Evolutionary conservation across 345 rosid genomes (phyloP), one percentile per base, ranked within the genome.

Genomic region (Tarenaya hassleriana): DNA sequence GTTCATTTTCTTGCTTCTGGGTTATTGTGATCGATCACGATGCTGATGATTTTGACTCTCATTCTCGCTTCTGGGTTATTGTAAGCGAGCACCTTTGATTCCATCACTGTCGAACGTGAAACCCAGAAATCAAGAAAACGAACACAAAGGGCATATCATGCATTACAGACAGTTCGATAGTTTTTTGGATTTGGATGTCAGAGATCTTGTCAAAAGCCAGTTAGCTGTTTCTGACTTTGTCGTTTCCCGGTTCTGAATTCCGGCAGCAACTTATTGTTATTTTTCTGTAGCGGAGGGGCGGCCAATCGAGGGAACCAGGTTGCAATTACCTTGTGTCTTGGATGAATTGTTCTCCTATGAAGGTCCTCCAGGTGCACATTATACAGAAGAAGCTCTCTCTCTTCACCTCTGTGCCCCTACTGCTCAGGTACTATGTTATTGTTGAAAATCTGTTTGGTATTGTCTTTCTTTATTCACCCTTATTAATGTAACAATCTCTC

Each of bases 371-470:
- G 88, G 94, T 53, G 83, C 78, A 34, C 50, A 65, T 52, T 81
- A 67, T 66, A 68, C 70, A 11, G 60, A 50, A 38, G 71, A 78
- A 56, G 59, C 55, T 29, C 69, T 79, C 16, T 71, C 76, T 8
- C 74, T 84, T 34, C 50, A 73, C 67, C 83, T 75, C 10, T 81
- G 86, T 83, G 84, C 88, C 42, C 86, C 86, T 1, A 81, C 94
- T 44, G 80, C 94, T 50, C 88, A 77, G 59, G 88, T 78, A 68
- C n/a, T n/a, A n/a, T n/a, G n/a, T n/a, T n/a, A n/a, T n/a, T n/a
- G n/a, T n/a, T n/a, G n/a, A n/a, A n/a, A n/a, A n/a, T n/a, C n/a
- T n/a, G n/a, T n/a, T n/a, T n/a, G n/a, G n/a, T n/a, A n/a, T n/a
- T n/a, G n/a, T n/a, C n/a, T n/a, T n/a, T n/a, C n/a, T n/a, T n/a